Base-by-base conservation (phyloP, 2,329 filamentous ascomycete genomes). In the Lasiodiplodia theobromae region DNA sequence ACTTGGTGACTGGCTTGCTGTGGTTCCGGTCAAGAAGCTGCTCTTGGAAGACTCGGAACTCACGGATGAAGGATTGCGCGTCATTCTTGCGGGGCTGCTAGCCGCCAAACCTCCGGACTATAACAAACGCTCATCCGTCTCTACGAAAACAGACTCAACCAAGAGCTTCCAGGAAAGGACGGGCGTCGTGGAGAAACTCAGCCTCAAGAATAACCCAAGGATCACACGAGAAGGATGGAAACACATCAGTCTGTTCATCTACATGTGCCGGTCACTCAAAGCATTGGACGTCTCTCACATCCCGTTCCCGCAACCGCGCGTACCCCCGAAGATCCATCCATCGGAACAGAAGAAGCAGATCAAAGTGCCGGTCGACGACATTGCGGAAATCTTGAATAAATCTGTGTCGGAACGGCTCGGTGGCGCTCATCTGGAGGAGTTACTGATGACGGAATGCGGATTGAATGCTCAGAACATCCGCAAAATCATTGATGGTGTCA, bases 141-240 rank as follows among this genome's bases (percentile, higher is more conserved):
- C 23, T 2, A 25, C 23, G 38, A 16, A 77, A 28, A 23, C 54
- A 68, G 74, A 75, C 60, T 71, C 74, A 34, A 71, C 69, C 60
- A 71, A n/a, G 21, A 49, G 58, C n/a, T 52, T 28, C 14, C 57
- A 68, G 11, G 81, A 85, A 2, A 85, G 87, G 64, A 87, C 88
- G 58, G 94, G 94, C 18, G 89, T 96, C 1, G 88, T 98, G 4
- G 94, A 97, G 81, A 92, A 93, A 70, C 82, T 99, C 7, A 91
- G 93, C 1, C 81, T 99, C 52, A 97, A 96, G 81, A 93, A 96
- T 80, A 98, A 98, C 77, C 81, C 85, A 1, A 95, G 94, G 74
- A 90, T 98, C 69, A 92, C 93, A 0, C 84, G 86, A 0, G 91
- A 96, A 71, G 96, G 95, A 18, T 99, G 96, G 96, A 94, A 91